These are phyloP conservation scores for Epichloe sibirici DNA, from an alignment of 2,329 filamentous ascomycete genomes.

Conservation along the genomic window DNA sequence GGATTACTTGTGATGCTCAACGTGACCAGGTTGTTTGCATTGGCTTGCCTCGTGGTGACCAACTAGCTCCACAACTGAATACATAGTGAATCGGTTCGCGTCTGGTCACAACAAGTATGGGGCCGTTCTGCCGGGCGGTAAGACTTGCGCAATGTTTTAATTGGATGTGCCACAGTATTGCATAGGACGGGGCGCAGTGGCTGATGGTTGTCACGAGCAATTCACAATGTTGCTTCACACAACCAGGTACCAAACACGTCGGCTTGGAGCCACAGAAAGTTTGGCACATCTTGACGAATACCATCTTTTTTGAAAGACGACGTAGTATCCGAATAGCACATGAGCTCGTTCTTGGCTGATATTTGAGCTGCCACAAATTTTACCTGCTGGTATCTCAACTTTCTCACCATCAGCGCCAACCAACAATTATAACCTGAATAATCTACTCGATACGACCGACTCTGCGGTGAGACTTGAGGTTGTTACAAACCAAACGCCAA, in stretches of 20 bases:
- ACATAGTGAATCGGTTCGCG: no score
- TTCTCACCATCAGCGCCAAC: not conserved
- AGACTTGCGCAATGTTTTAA: slow-evolving; percentile 1
- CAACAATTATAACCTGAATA: not conserved
- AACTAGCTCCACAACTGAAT: slow-evolving; percentile 7
- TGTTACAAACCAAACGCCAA: not conserved
- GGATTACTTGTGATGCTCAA: not conserved
- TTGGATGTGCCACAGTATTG: slow-evolving; percentile 2
- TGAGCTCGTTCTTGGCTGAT: not conserved
- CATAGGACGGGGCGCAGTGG: slow-evolving; percentile 3
- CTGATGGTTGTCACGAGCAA: not conserved
- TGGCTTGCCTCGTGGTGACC: not conserved
- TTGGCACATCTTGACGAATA: not conserved
- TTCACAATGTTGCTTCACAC: not conserved
- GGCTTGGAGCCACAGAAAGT: not conserved
- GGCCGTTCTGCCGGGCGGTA: slow-evolving; percentile 27
- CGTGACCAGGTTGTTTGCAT: not conserved
- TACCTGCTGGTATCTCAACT: not conserved
- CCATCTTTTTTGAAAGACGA: not conserved
- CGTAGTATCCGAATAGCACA: not conserved
- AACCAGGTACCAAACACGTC: not conserved
- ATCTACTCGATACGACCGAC: not conserved
- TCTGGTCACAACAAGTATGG: not conserved
- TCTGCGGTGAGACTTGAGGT: not conserved
- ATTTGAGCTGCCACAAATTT: not conserved